phyloP scores from a whole-genome alignment of 1,284 basidiomycete species.

The Trichosporon asahii region DNA sequence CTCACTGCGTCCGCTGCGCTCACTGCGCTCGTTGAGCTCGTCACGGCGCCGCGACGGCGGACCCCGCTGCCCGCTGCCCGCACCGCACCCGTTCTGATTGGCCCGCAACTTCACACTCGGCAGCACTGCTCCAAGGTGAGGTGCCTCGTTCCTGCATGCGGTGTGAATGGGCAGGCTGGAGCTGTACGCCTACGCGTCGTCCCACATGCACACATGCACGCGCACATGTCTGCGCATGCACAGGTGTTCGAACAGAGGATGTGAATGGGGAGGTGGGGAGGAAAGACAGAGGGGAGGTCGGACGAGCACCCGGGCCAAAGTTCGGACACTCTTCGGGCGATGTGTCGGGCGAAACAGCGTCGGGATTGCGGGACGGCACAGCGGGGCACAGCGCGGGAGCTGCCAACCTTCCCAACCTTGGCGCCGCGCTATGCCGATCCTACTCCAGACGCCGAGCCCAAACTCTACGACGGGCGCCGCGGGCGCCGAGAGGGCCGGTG shows the following conservation, averaged over 20 bases:
- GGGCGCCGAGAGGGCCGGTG: too few species aligned
- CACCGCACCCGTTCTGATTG: neutral
- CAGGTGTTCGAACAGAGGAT: neutral
- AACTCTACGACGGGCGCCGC: neutral
- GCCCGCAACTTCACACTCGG: too few species aligned
- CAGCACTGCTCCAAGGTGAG: too few species aligned
- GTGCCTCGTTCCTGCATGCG: neutral
- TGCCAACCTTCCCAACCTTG: neutral
- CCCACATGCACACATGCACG: neutral
- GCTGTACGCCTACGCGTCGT: neutral
- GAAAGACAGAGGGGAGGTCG: neutral
- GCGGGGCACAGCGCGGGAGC: neutral
- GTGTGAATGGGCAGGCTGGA: too few species aligned
- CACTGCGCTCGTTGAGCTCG: too few species aligned
- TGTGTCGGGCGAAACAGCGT: neutral
- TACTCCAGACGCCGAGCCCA: neutral
- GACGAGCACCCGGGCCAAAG: neutral
- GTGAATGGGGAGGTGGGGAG: neutral
- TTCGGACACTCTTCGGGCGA: neutral
- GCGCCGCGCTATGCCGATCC: neutral
- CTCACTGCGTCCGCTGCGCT: too few species aligned
- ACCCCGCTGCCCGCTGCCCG: neutral
- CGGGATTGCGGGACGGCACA: neutral
- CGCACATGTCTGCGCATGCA: neutral
- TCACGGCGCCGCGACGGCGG: too few species aligned